Conservation (phyloP, 306 rosid species). For the Rosa persica region DNA sequence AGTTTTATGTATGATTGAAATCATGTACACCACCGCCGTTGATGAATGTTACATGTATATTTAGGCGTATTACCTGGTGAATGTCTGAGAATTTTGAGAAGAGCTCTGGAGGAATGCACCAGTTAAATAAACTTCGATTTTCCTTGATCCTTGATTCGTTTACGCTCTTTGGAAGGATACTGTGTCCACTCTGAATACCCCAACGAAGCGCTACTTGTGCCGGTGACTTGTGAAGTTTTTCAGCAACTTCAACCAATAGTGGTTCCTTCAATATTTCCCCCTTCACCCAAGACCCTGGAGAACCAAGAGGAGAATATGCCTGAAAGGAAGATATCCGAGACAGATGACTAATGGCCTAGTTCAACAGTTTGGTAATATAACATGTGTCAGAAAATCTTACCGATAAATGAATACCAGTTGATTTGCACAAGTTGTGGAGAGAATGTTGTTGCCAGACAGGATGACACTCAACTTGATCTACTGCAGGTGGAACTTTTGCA, state of each 20-base stretch:
- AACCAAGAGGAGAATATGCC: conserved; percentile 77
- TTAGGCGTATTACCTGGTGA: conserved; percentile 46
- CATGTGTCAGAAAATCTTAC: conserved; percentile 25
- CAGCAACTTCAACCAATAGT: conserved; percentile 52
- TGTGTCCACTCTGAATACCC: conserved; percentile 72
- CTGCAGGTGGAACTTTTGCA: conserved; percentile 75
- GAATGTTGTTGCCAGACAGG: conserved; percentile 45
- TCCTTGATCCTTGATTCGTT: conserved; percentile 63
- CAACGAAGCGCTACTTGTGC: conserved; percentile 74
- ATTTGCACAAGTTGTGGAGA: conserved; percentile 53
- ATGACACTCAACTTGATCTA: conserved; percentile 68
- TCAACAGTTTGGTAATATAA: background rate
- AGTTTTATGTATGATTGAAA: background rate
- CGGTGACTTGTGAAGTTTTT: conserved; percentile 54
- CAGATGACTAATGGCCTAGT: background rate
- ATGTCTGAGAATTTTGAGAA: conserved; percentile 52
- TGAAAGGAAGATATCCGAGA: conserved; percentile 17
- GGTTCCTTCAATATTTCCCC: conserved; percentile 73
- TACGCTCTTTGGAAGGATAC: conserved; percentile 75
- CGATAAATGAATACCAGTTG: conserved; percentile 64
- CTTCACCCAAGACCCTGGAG: conserved; percentile 75
- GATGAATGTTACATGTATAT: background rate
- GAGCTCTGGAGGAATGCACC: conserved; percentile 65
- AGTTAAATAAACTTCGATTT: conserved; percentile 54
- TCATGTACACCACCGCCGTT: background rate